Conservation (phyloP, 2,329 filamentous ascomycete species). For the Arthrobotrys entomopaga region DNA sequence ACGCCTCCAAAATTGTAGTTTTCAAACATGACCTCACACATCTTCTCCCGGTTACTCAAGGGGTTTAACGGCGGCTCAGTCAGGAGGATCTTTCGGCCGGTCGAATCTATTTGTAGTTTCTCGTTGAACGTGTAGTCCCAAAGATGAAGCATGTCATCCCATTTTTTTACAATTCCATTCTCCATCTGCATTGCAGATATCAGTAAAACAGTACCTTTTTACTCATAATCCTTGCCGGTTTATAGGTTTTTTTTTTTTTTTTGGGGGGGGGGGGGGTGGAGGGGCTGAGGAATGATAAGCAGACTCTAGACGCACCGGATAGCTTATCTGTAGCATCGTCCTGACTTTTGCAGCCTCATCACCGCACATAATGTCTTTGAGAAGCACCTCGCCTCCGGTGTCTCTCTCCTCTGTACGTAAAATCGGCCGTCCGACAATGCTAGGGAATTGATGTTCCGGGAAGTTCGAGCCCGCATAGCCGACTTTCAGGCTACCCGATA, state of each 20-base stretch:
- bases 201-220: constrained; percentile 15
- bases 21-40: constrained; percentile 99
- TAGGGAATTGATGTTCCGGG: constrained; percentile 97
- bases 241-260: too few species aligned
- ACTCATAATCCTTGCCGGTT: neutral
- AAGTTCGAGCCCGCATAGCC: constrained; percentile 99
- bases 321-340: constrained; percentile 97
- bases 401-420: constrained; percentile 87
- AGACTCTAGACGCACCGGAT: constrained; percentile 72
- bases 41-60: constrained; percentile 93
- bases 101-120: constrained; percentile 92
- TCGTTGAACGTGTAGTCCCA: constrained; percentile 99
- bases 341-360: constrained; percentile 95
- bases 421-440: constrained; percentile 97
- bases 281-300: too few species aligned
- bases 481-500: constrained; percentile 77
- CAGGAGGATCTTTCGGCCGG: constrained; percentile 93
- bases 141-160: constrained; percentile 99
- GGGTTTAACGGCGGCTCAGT: constrained; percentile 99
- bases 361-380: constrained; percentile 99
- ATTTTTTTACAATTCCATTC: constrained; percentile 98
- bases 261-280: too few species aligned
- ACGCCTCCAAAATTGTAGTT: constrained; percentile 95
- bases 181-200: constrained; percentile 75
- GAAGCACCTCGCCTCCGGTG: constrained; percentile 59